Evolutionary conservation across 331 rosid species (phyloP), one percentile per base, ranked within the genome.

Genomic region (Dryas integrifolia): DNA sequence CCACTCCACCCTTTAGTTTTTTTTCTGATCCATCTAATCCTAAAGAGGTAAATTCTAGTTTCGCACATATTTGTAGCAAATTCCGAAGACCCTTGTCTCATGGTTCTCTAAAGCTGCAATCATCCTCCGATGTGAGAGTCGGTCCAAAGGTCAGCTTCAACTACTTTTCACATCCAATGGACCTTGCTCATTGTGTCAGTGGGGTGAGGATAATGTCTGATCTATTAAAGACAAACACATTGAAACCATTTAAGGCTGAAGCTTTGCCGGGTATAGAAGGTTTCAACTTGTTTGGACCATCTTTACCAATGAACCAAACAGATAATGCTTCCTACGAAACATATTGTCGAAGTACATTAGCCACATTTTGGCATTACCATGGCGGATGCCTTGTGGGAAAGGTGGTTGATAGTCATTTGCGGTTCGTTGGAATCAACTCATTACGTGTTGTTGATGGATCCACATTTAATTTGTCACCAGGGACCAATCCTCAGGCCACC

Each of bases 301-400:
- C 83, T 11, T 35, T 75, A 53, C 83, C 83, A 7, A 62, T 38
- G 58, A 59, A 79, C 50, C 24, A 6, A 58, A 18, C 75, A 12
- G 60, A 79, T 44, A 35, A 67, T 44, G 24, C 41, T 0, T 1
- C 63, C 0, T 46, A 73, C 9, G 82, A 58, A 53, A 60, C 47
- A 5, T 73, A 47, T 5, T 73, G 82, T 40, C 53, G 72, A 13
- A 49, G 9, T 11, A 67, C 75, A 8, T 51, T 51, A 12, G 30
- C 79, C 8, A 73, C 79, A 4, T 73, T 61, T 40, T 79, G 82
- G 82, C 82, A 79, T 65, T 79, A 59, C 66, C 82, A 79, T 57
- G 82, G 82, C 12, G 79, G 82, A 18, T 72, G 78, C 71, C 9
- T 55, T 26, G 75, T 68, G n/a, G 82, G 82, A 50, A 79, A 79